These are phyloP conservation scores for Orbilia blumenaviensis DNA, from an alignment of 2,329 filamentous ascomycete genomes.

Conservation along the genomic window DNA sequence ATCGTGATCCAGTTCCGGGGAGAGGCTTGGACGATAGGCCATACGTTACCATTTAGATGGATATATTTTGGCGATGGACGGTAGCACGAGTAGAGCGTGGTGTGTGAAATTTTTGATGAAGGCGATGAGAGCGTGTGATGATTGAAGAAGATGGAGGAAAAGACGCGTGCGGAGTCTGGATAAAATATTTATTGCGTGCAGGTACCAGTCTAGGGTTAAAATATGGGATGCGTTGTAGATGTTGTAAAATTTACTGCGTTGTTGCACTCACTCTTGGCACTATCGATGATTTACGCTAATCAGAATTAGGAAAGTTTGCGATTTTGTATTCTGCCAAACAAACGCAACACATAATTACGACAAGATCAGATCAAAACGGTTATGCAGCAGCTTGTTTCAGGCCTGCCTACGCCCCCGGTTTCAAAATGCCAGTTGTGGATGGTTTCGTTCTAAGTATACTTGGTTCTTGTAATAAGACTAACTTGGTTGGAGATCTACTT, in stretches of 20 bases:
- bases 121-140: background rate
- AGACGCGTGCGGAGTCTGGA: background rate
- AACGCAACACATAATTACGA: background rate
- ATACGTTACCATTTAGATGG: background rate
- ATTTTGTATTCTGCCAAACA: too few relatives aligned
- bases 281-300: too few relatives aligned
- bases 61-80: background rate
- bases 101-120: background rate
- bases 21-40: background rate
- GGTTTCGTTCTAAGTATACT: background rate
- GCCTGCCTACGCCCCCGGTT: background rate
- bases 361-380: background rate
- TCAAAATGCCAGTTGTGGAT: background rate
- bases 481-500: too few relatives aligned
- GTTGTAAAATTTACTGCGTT: background rate
- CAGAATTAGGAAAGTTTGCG: too few relatives aligned
- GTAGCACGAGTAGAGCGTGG: background rate
- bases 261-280: background rate
- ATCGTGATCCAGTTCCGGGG: background rate
- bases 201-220: too few relatives aligned
- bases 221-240: background rate
- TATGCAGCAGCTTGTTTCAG: conserved; percentile 11
- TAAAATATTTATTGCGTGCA: background rate
- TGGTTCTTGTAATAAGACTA: background rate
- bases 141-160: background rate